phyloP scores from a whole-genome alignment of 495 filamentous ascomycete species.

The Neurospora sp. region DNA sequence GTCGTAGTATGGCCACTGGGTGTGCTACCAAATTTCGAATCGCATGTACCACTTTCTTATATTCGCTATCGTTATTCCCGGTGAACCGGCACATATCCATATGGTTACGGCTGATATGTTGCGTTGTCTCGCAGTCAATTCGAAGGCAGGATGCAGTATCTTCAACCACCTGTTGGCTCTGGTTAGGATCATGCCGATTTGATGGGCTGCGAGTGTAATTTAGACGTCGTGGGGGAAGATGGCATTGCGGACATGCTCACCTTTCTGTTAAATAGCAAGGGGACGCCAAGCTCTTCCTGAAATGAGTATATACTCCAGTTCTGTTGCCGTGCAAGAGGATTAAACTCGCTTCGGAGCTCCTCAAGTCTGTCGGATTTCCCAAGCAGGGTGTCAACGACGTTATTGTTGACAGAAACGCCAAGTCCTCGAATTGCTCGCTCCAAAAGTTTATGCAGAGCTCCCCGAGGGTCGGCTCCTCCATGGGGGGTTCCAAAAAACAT shows the following conservation, averaged over 20 bases:
- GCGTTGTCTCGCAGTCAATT: slow-evolving; percentile 11
- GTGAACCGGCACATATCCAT: slow-evolving; percentile 34
- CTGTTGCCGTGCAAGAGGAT: slow-evolving; percentile 12
- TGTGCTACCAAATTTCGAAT: background rate
- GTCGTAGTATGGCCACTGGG: background rate
- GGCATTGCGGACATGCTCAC: slow-evolving; percentile 1
- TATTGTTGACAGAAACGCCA: slow-evolving; percentile 17
- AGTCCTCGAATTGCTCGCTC: slow-evolving; percentile 9
- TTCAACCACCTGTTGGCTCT: slow-evolving; percentile 21
- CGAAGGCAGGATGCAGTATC: slow-evolving; percentile 24
- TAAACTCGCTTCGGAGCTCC: slow-evolving; percentile 23
- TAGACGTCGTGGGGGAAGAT: too few relatives aligned
- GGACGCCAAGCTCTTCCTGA: slow-evolving; percentile 20
- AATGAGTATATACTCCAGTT: slow-evolving; percentile 28
- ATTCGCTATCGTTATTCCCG: slow-evolving; percentile 18
- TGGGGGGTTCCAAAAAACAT: slow-evolving; percentile 39
- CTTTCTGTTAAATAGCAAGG: slow-evolving; percentile 12
- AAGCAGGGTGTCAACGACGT: slow-evolving; percentile 17
- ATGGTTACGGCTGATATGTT: slow-evolving; percentile 26
- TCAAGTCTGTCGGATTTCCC: slow-evolving; percentile 21
- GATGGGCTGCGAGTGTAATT: too few relatives aligned
- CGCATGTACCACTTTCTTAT: slow-evolving; percentile 9
- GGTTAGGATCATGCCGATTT: background rate
- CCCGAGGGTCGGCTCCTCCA: slow-evolving; percentile 21
- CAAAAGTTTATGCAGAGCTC: slow-evolving; percentile 4